A percentile compares a stretch with the other conserved stretches of the same genome.
Conservation (phyloP, 169 alveolate genomes). For the Plasmodium chabaudi region DNA sequence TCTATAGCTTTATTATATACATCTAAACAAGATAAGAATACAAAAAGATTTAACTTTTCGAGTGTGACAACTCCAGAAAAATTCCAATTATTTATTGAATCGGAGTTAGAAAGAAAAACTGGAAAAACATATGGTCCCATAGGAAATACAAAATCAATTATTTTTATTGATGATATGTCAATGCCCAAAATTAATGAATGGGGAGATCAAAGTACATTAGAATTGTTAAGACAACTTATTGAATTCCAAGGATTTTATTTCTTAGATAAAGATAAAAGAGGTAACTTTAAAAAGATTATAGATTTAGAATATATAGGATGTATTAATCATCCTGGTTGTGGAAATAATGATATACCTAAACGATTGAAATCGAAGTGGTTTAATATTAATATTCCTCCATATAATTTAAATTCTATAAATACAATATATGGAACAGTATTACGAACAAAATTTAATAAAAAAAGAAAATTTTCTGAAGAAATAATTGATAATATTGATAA, state of each 20-base stretch:
- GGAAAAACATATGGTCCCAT: conserved; percentile 96
- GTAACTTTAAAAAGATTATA: conserved; percentile 92
- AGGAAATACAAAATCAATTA: conserved; percentile 92
- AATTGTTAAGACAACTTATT: conserved; percentile 93
- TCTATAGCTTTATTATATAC: conserved; percentile 94
- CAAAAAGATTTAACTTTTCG: conserved; percentile 94
- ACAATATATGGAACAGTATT: conserved; percentile 96
- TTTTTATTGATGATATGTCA: conserved; percentile 96
- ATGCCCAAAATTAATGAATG: conserved; percentile 97
- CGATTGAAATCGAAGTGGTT: conserved; percentile 95
- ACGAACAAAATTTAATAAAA: conserved; percentile 91
- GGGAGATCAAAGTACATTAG: conserved; percentile 97
- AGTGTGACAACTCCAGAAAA: conserved; percentile 96
- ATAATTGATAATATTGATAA: conserved; percentile 88
- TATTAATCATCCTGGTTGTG: conserved; percentile 98
- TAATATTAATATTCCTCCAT: conserved; percentile 95
- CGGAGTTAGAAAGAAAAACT: conserved; percentile 94
- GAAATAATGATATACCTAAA: conserved; percentile 97
- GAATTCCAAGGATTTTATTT: conserved; percentile 96
- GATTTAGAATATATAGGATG: conserved; percentile 95
- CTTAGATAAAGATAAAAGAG: conserved; percentile 95
- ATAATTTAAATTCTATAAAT: conserved; percentile 94
- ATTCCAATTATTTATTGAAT: conserved; percentile 95
- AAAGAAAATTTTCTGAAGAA: conserved; percentile 87
- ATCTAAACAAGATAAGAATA: conserved; percentile 89